Percentiles rank a stretch among this genome's conserved stretches.
phyloP scores from a whole-genome alignment of 2,329 filamentous ascomycete genomes.

The Fusarium devonianum region DNA sequence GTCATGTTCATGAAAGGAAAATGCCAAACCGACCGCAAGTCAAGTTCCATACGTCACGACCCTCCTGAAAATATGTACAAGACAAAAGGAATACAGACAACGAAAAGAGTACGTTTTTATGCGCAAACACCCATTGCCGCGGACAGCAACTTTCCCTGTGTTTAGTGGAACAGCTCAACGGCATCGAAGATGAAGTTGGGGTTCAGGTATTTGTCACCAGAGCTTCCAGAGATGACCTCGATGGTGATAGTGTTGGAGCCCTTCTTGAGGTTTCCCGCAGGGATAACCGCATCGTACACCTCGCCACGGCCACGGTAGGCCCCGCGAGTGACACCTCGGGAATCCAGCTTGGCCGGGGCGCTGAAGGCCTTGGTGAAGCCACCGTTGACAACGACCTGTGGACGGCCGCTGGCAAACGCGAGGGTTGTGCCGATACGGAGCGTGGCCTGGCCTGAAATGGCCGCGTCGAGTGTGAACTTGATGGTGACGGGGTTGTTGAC shows the following conservation, averaged over 20 bases:
- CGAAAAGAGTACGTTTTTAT: neutral
- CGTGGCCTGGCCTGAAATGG: constrained; percentile 59
- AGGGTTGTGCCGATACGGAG: constrained; percentile 71
- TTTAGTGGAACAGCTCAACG: constrained; percentile 40
- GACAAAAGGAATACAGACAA: constrained; percentile 5
- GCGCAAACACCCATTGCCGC: neutral
- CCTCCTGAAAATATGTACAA: constrained; percentile 39
- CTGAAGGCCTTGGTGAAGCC: constrained; percentile 55
- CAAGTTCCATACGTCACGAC: too few relatives aligned
- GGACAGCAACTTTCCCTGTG: neutral
- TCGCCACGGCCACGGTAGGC: constrained; percentile 70
- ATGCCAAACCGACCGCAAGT: too few relatives aligned
- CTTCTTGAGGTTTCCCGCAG: constrained; percentile 63
- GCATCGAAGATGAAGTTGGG: constrained; percentile 58
- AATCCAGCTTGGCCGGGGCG: constrained; percentile 69
- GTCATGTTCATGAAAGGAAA: too few relatives aligned
- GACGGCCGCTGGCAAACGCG: constrained; percentile 65
- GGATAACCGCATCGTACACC: constrained; percentile 68
- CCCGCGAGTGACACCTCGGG: constrained; percentile 69
- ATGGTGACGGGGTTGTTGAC: constrained; percentile 68
- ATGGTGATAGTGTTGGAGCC: constrained; percentile 71
- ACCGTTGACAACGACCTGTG: constrained; percentile 63
- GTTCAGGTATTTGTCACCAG: constrained; percentile 60
- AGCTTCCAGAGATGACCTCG: constrained; percentile 64
- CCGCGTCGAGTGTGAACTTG: constrained; percentile 61